These are phyloP conservation scores for Cutaneotrichosporon arboriforme DNA, from an alignment of 1,284 basidiomycete genomes.

Conservation along the genomic window DNA sequence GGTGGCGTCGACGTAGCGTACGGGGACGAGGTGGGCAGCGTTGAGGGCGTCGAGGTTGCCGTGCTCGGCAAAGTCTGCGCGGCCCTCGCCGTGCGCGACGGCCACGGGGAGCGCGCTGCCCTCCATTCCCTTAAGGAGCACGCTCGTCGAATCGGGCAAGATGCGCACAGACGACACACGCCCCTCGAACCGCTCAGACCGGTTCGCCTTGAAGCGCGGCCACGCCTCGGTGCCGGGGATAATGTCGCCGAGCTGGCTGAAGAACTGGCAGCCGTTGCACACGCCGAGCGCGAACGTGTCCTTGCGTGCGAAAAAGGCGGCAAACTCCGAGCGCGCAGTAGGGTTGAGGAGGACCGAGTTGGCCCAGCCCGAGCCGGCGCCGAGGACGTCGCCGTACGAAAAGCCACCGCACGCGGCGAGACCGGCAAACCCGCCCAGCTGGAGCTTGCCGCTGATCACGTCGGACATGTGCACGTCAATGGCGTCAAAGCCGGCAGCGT, in stretches of 20 bases:
- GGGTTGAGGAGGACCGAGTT: conserved; percentile 82
- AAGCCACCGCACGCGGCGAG: conserved; percentile 96
- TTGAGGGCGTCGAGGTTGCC: conserved; percentile 51
- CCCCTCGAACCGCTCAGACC: conserved; percentile 84
- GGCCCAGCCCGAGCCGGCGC: conserved; percentile 97
- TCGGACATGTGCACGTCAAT: conserved; percentile 99
- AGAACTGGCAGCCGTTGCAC: conserved; percentile 98
- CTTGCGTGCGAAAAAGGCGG: conserved; percentile 69
- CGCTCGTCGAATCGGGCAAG: conserved; percentile 55
- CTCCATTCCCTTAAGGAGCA: conserved; percentile 84
- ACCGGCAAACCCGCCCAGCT: conserved; percentile 69
- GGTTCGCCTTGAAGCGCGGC: conserved; percentile 89
- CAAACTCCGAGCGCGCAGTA: conserved; percentile 68
- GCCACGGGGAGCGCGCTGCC: conserved; percentile 84
- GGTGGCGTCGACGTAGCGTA: conserved; percentile 69
- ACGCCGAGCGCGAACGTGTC: conserved; percentile 88
- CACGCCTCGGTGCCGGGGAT: conserved; percentile 80
- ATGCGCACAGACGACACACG: conserved; percentile 77
- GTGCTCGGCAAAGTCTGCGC: conserved; percentile 62
- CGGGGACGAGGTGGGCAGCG: conserved; percentile 56
- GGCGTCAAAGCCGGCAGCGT: conserved; percentile 85
- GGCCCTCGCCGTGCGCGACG: conserved; percentile 93
- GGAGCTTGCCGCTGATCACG: conserved; percentile 67
- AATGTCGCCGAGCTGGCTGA: conserved; percentile 77
- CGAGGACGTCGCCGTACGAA: conserved; percentile 96